These are phyloP conservation scores for Lepiota brunneoincarnata DNA, from an alignment of 768 basidiomycete species.

Conservation along the genomic window DNA sequence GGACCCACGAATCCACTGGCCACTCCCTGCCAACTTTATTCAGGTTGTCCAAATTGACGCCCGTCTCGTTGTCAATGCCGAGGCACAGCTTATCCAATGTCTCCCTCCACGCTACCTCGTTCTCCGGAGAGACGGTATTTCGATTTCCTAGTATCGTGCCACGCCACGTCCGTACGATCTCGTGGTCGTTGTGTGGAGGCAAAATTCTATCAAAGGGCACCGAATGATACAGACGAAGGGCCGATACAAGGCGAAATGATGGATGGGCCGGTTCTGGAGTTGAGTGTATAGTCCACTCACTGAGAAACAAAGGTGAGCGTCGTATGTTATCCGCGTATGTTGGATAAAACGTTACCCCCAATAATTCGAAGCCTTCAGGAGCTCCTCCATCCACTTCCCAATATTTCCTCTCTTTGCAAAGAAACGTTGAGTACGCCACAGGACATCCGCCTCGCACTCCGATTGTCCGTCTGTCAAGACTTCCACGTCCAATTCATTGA, in stretches of 20 bases:
- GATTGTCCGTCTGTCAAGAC: constrained; percentile 23
- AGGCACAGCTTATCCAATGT: constrained; percentile 39
- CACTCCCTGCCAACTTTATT: constrained; percentile 7
- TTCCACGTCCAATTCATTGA: constrained; percentile 35
- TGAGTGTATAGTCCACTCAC: constrained; percentile 78
- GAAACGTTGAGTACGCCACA: constrained; percentile 46
- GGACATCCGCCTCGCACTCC: constrained; percentile 62
- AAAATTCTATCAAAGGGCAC: constrained; percentile 26
- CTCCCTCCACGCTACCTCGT: constrained; percentile 45
- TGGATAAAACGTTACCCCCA: constrained; percentile 63
- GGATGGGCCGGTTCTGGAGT: constrained; percentile 63
- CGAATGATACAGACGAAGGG: constrained; percentile 64
- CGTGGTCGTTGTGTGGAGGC: constrained; percentile 23
- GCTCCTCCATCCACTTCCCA: constrained; percentile 44
- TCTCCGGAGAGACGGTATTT: constrained; percentile 43
- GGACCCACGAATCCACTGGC: constrained; percentile 5
- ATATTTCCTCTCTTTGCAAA: constrained; percentile 41
- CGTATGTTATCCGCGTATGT: not conserved
- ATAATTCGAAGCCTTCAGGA: constrained; percentile 65
- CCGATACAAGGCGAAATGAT: constrained; percentile 75
- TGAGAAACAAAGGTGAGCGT: constrained; percentile 25
- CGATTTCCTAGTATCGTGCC: constrained; percentile 48
- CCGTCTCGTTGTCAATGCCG: constrained; percentile 11
- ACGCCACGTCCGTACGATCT: constrained; percentile 46
- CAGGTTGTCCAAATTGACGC: constrained; percentile 7